A percentile compares a stretch with the other conserved stretches of the same genome.
phyloP scores from a whole-genome alignment of 257 asterid genomes.

The Solanum clarkiae region DNA sequence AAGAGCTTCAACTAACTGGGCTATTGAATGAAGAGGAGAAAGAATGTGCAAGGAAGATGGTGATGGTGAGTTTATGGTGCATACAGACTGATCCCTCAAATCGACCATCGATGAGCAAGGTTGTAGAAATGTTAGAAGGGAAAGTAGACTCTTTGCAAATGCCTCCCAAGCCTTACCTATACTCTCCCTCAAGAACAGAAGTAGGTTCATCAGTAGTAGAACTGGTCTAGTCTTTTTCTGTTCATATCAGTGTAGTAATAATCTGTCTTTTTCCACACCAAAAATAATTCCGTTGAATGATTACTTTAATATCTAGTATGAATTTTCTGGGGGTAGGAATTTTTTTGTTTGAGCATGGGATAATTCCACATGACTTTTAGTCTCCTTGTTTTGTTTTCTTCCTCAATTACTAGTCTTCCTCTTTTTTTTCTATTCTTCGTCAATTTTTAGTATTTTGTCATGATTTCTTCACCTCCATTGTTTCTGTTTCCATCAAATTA shows the following conservation, averaged over 20 bases:
- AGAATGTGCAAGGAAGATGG: constrained; percentile 10
- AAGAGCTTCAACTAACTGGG: background rate
- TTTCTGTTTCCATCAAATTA: background rate
- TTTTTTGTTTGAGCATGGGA: background rate
- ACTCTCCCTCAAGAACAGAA: background rate
- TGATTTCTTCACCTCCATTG: background rate
- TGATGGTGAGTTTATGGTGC: constrained; percentile 33
- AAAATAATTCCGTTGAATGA: background rate
- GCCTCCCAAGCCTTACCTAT: too few relatives aligned
- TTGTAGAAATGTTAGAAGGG: too few relatives aligned
- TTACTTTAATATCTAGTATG: background rate
- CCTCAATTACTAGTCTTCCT: background rate
- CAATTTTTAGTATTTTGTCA: background rate
- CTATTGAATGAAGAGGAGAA: constrained; percentile 5
- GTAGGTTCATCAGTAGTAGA: background rate
- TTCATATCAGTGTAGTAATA: too few relatives aligned
- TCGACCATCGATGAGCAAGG: too few relatives aligned
- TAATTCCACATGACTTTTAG: background rate
- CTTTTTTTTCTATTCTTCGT: background rate
- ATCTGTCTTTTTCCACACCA: background rate
- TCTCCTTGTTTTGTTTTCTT: background rate
- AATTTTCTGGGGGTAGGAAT: background rate
- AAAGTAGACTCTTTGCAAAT: too few relatives aligned
- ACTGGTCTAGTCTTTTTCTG: background rate
- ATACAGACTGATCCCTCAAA: too few relatives aligned